These are phyloP conservation scores for Schizopora paradoxa DNA, from an alignment of 1,284 basidiomycete genomes.

Conservation along the genomic window DNA sequence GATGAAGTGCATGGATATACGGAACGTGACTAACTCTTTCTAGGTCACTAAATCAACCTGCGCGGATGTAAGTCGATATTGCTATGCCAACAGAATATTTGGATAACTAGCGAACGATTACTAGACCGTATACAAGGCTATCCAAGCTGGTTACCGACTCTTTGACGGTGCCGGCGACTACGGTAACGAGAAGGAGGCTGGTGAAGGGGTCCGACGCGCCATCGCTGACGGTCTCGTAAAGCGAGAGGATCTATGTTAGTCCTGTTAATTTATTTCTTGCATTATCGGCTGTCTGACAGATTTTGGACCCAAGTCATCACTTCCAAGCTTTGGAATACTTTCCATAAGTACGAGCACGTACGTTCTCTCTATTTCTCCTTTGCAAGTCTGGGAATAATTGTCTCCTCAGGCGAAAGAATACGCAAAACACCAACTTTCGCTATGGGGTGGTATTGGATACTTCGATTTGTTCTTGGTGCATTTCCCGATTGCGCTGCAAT, in stretches of 20 bases:
- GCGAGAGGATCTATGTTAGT: constrained; percentile 72
- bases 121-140: constrained; percentile 46
- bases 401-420: constrained; percentile 42
- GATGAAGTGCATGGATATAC: no score
- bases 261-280: constrained; percentile 16
- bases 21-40: constrained; percentile 14
- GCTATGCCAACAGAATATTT: background rate
- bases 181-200: constrained; percentile 83
- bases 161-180: constrained; percentile 77
- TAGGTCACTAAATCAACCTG: constrained; percentile 54
- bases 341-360: constrained; percentile 67
- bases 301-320: constrained; percentile 13
- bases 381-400: constrained; percentile 3
- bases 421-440: constrained; percentile 56
- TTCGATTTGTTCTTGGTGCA: constrained; percentile 76
- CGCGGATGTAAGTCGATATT: constrained; percentile 45
- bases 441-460: constrained; percentile 79
- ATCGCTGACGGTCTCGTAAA: constrained; percentile 71
- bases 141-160: constrained; percentile 62
- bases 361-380: constrained; percentile 20
- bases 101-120: background rate
- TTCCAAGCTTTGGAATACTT: constrained; percentile 59
- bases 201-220: constrained; percentile 46
- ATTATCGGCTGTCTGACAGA: background rate
- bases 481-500: constrained; percentile 73